Percentiles rank a stretch among this genome's conserved stretches.
Conservation (phyloP, 202 grass and related monocot genomes). For the Setaria viridis region DNA sequence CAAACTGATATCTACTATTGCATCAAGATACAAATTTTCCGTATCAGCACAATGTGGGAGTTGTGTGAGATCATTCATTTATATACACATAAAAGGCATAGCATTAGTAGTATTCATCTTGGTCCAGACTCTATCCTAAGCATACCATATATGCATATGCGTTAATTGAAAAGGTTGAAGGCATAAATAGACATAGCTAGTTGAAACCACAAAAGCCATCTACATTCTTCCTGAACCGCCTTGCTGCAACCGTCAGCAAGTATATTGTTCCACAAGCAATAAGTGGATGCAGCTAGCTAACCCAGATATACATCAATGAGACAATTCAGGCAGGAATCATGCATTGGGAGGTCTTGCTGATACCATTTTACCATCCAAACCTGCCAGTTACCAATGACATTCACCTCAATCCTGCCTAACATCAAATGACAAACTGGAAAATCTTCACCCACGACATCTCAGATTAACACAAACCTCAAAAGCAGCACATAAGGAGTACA, state of each 20-base stretch:
- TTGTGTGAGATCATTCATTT: background rate
- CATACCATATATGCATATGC: background rate
- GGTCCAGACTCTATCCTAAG: background rate
- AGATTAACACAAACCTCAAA: background rate
- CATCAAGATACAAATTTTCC: conserved; percentile 1
- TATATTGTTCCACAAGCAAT: background rate
- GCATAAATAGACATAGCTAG: background rate
- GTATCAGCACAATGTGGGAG: background rate
- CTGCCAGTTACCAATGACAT: background rate
- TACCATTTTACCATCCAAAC: background rate
- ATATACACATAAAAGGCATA: background rate
- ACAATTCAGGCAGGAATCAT: conserved; percentile 8
- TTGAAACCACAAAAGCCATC: background rate
- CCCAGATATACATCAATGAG: background rate
- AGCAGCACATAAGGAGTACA: background rate
- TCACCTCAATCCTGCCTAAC: background rate
- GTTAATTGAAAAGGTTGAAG: background rate
- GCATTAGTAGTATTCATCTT: background rate
- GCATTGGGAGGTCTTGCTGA: background rate
- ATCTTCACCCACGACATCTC: background rate
- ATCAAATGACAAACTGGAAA: background rate
- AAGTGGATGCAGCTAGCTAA: background rate
- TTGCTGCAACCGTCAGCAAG: background rate
- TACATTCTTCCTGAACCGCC: background rate
- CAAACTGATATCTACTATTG: background rate